Evolutionary conservation across 192 early-diverging fungal species (phyloP), one percentile per base, ranked within the genome.

Genomic region (Linderina pennispora): DNA sequence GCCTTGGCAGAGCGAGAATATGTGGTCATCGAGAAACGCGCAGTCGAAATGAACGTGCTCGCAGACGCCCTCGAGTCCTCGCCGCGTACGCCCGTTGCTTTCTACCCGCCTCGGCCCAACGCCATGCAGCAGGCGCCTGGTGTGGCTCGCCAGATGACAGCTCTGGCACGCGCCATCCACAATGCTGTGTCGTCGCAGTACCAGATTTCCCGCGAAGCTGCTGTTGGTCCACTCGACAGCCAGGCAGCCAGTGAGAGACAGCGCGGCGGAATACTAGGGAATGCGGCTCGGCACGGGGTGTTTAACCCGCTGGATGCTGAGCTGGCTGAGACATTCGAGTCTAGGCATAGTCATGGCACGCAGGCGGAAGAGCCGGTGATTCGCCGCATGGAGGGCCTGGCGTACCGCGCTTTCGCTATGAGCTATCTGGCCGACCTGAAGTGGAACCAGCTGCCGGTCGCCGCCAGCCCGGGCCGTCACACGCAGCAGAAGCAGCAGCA

Each of bases 41-140:
- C 79, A 1, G 75, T 89, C 10, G 85, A 87, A 55, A 75, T 85
- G 48, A 89, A 89, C 58, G 73, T 65, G 35, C 74, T 87, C 40
- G 87, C 87, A 3, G 87, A 89, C 62, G 84, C 74, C 43, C 43
- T 77, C 22, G 67, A 65, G 36, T 74, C 70, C n/a, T 67, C 64
- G 34, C 66, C 62, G 39, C 63, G 56, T 22, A 62, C 60, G 24
- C 70, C 70, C 8, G 25, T 44, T 23, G 43, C 53, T 8, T 60
- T 64, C 40, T 74, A 67, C 40, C 64, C 58, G 34, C 71, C 64
- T 11, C 64, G 64, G 7, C 14, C 62, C 1, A 51, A 46, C n/a
- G 57, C 48, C 31, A 57, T 58, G 23, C 55, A 58, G 36, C 58
- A 62, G 31, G 67, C 60, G 10, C 58, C 65, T 0, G 55, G 51